phyloP scores from a whole-genome alignment of 2,329 filamentous ascomycete species.

The Diaporthe aspalathi region DNA sequence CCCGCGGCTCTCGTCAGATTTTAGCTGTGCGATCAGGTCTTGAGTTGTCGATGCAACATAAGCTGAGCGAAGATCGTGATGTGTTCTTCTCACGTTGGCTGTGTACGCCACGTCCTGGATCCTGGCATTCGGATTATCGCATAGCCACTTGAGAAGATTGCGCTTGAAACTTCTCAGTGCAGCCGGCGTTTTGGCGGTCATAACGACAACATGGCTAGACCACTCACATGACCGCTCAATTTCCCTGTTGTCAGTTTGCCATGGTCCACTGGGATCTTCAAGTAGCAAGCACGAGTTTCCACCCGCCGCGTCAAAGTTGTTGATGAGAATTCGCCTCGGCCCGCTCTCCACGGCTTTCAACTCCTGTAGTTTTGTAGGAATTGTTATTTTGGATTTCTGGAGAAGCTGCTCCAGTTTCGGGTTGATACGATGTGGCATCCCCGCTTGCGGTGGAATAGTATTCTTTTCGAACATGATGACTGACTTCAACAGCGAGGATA shows the following conservation, averaged over 20 bases:
- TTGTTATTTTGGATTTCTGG: background rate
- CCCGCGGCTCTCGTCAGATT: conserved; percentile 45
- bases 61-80: background rate
- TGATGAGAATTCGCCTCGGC: conserved; percentile 5
- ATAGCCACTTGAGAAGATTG: background rate
- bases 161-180: background rate
- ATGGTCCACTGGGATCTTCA: conserved; percentile 48
- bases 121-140: background rate
- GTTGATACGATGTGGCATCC: conserved; percentile 11
- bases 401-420: conserved; percentile 42
- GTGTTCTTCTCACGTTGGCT: background rate
- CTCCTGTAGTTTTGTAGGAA: background rate
- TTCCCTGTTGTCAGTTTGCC: conserved; percentile 33
- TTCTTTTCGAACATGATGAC: conserved; percentile 20
- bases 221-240: conserved; percentile 59
- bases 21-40: background rate
- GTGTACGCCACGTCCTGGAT: conserved; percentile 40
- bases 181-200: background rate
- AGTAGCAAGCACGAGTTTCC: conserved; percentile 22
- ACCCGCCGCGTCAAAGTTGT: conserved; percentile 19
- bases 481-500: background rate
- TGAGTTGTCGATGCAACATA: background rate
- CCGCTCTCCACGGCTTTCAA: background rate
- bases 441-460: conserved; percentile 7
- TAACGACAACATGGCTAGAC: background rate